phyloP scores from a whole-genome alignment of 768 basidiomycete genomes.

The Pholiota molesta region DNA sequence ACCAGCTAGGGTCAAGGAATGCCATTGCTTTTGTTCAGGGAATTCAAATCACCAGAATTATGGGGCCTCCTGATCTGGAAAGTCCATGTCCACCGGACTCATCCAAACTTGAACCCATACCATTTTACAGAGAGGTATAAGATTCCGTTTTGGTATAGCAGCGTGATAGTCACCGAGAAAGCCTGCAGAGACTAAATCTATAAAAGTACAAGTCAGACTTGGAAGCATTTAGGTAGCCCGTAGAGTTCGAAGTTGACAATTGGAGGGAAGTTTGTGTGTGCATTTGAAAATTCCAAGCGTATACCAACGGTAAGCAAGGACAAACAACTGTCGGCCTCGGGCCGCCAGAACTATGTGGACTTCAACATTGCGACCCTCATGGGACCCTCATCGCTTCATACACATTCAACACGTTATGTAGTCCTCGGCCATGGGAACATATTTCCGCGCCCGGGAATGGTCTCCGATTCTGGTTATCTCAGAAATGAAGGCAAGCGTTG shows the following conservation, averaged over 20 bases:
- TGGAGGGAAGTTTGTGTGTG: not conserved
- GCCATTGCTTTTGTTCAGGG: not conserved
- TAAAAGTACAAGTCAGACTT: not conserved
- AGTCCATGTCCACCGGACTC: not conserved
- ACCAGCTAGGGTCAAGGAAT: not conserved
- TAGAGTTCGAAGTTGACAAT: not conserved
- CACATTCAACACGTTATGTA: not conserved
- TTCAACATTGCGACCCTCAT: too few relatives aligned
- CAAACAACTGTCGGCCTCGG: not conserved
- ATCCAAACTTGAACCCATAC: too few relatives aligned
- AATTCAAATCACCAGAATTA: not conserved
- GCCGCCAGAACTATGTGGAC: too few relatives aligned
- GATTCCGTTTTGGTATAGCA: not conserved
- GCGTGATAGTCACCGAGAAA: not conserved
- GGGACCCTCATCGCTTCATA: not conserved
- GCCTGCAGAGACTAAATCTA: not conserved
- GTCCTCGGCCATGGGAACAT: not conserved
- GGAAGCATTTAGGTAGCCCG: not conserved
- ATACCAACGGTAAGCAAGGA: not conserved
- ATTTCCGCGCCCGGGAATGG: not conserved
- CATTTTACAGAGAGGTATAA: too few relatives aligned
- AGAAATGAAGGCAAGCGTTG: not conserved
- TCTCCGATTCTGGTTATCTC: not conserved
- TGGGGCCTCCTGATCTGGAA: not conserved
- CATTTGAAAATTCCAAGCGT: not conserved